Evolutionary conservation across 306 rosid species (phyloP), one percentile per base, ranked within the genome.

Genomic region (Abrus precatorius): DNA sequence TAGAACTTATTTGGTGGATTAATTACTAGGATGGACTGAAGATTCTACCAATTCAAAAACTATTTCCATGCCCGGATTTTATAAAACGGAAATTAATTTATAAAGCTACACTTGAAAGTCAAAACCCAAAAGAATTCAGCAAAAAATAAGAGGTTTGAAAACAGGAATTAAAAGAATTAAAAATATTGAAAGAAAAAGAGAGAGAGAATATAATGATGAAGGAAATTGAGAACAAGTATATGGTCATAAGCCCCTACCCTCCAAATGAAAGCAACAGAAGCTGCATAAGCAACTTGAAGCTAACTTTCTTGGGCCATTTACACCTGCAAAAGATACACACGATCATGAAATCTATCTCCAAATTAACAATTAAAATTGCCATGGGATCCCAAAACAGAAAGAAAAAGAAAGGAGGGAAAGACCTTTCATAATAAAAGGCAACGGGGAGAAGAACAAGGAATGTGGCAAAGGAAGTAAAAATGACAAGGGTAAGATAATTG

Each of bases 341-440:
- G 12, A 30, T 36, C 54, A 45, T 63, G 60, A 79, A 77, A 29
- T 66, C 74, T 8, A 82, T 75, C 1, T 29, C 66, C 34, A 43
- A 63, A 34, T 3, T 20, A 20, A 20, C 20, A 20, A 20, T 20
- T 20, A 20, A 20, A 14, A 62, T 20, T 29, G 0, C 1, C 13
- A 64, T 44, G 49, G 41, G 5, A 62, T 11, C 71, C 5, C 3
- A 68, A 34, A 43, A 50, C 4, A 64, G 13, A 66, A 12, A 2
- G 4, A 36, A 20, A 75, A 52, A 33, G 45, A 84, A 8, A 5
- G 11, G 4, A 76, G 62, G 78, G 32, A 61, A 6, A 28, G 9
- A 91, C 99, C 97, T 90, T 90, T 95, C 98, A 83, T 65, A 90
- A 79, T 36, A 88, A 61, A 82, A 12, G 33, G 97, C 92, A 40